Evolutionary conservation across 805 yeast species (phyloP), one percentile per base, ranked within the genome.

Genomic region (Blastobotrys terrestris): DNA sequence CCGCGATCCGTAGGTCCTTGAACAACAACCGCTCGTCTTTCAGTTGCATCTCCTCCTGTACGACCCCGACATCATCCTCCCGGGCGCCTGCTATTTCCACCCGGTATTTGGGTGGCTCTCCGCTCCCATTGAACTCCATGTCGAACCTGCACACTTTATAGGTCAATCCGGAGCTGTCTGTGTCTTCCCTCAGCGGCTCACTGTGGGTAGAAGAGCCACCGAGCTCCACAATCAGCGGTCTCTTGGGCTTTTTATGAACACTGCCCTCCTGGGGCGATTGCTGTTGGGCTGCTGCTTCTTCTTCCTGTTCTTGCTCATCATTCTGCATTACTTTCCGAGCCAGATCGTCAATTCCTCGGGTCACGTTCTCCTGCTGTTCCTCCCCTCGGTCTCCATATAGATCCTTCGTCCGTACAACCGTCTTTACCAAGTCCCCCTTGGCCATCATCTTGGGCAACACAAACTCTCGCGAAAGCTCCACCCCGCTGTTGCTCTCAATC

Each of bases 401-500:
- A 16, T 47, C 50, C 19, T 35, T 19, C 13, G 13, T 26, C 40
- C 22, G 42, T 11, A 58, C 35, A 39, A 70, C 75, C 0, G 83
- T 73, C 8, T 63, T 60, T 2, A 77, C 72, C 2, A 80, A 73
- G 31, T 68, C 74, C 0, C 96, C 96, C 69, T 90, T 90, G 48
- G 77, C 69, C 8, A 74, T 65, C 81, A 92, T 75, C 60, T 87
- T 87, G 0, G 97, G 97, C 2, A 79, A 71, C 2, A 80, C 72
- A 39, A 65, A 64, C 49, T 83, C 85, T 50, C 96, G 70, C 52
- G 84, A 86, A 15, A 90, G 72, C 2, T 71, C 67, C 1, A 81
- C 64, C 48, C 74, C 71, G 14, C 69, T 71, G 21, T 76, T 62
- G 54, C 83, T 69, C 64, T 88, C 96, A 2, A 87, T 80, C 8